A percentile compares a stretch with the other conserved stretches of the same genome.
phyloP scores from a whole-genome alignment of 805 yeast genomes.

The Candida xyloterini region DNA sequence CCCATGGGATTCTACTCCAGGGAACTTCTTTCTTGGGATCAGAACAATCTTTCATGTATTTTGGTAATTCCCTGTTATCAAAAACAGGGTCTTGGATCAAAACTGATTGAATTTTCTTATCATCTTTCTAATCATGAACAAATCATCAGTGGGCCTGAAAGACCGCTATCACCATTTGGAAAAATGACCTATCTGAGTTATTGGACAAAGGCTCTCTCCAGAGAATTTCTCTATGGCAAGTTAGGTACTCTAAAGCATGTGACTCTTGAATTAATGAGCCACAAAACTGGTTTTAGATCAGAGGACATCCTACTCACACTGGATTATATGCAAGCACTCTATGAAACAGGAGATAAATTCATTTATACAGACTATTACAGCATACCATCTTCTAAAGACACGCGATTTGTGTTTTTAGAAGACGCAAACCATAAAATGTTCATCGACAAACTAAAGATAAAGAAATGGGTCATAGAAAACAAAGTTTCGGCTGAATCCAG shows the following conservation, averaged over 20 bases:
- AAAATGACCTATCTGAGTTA: constrained; percentile 63
- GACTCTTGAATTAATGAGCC: constrained; percentile 48
- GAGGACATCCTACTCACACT: constrained; percentile 61
- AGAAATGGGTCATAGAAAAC: constrained; percentile 30
- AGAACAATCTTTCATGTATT: constrained; percentile 87
- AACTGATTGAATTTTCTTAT: constrained; percentile 81
- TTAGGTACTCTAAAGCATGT: constrained; percentile 30
- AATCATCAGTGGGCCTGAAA: constrained; percentile 81
- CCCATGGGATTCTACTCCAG: constrained; percentile 94
- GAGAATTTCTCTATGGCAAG: constrained; percentile 42
- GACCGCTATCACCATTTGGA: constrained; percentile 85
- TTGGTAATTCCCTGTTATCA: constrained; percentile 92
- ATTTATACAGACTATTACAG: constrained; percentile 30
- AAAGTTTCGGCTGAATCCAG: constrained; percentile 17
- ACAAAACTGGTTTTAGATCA: constrained; percentile 58
- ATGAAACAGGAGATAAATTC: constrained; percentile 26
- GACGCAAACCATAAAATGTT: constrained; percentile 24
- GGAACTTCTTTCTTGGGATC: constrained; percentile 74
- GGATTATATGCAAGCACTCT: constrained; percentile 50
- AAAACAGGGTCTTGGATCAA: constrained; percentile 68
- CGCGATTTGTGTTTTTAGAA: constrained; percentile 22
- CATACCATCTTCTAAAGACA: constrained; percentile 13
- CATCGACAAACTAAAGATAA: constrained; percentile 24
- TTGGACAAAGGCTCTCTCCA: constrained; percentile 62
- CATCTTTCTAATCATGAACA: constrained; percentile 65